Percentiles rank a stretch among this genome's conserved stretches.
Conservation (phyloP, 1,284 basidiomycete species). For the Phellinidium pouzarii region DNA sequence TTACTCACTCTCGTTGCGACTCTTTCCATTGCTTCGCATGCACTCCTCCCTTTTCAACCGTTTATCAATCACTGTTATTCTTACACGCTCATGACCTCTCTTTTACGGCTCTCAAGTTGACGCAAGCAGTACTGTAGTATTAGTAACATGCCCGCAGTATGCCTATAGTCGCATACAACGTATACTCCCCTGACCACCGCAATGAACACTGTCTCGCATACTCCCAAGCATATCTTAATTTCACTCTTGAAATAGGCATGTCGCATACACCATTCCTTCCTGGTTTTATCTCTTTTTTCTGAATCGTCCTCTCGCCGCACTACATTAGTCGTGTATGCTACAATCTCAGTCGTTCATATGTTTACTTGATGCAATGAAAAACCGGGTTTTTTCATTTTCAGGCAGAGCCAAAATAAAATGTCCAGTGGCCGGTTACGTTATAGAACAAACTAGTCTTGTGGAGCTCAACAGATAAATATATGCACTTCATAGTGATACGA, state of each 20-base stretch:
- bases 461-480: too few species aligned
- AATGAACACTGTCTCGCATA: neutral
- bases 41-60: neutral
- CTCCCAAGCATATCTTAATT: neutral
- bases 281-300: neutral
- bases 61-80: neutral
- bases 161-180: neutral
- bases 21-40: neutral
- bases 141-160: neutral
- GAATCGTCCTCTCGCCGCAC: neutral
- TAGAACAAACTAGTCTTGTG: too few species aligned
- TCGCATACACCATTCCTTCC: neutral
- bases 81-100: neutral
- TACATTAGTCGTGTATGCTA: neutral
- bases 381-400: too few species aligned
- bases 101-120: neutral
- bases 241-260: neutral
- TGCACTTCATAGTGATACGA: too few species aligned
- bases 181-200: neutral
- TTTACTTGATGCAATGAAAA: neutral
- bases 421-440: too few species aligned
- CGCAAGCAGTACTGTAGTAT: conserved; percentile 2
- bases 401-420: too few species aligned
- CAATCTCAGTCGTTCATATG: neutral
- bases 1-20: neutral